phyloP scores from a whole-genome alignment of 2,329 filamentous ascomycete species.

The Aspergillus sp. region DNA sequence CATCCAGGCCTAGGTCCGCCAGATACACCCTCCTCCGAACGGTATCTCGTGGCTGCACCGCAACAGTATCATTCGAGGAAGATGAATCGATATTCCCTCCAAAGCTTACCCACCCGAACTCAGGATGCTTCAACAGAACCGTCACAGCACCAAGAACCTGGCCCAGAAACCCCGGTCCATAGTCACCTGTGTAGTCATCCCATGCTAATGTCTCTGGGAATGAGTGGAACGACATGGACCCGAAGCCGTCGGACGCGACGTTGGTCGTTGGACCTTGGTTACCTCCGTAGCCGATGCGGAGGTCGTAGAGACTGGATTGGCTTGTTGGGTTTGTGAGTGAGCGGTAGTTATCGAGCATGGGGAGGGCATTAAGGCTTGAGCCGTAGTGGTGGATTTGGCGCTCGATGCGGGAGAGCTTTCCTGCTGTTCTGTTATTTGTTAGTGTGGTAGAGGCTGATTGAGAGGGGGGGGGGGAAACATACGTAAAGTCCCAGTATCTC shows the following conservation, averaged over 20 bases:
- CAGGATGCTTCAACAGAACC: constrained; percentile 51
- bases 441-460: too few species aligned
- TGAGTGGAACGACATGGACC: constrained; percentile 59
- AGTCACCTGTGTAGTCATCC: constrained; percentile 61
- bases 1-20: background rate
- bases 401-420: constrained; percentile 46
- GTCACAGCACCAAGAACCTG: constrained; percentile 53
- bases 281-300: constrained; percentile 59
- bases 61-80: background rate
- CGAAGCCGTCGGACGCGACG: constrained; percentile 58
- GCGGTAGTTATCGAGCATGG: constrained; percentile 56
- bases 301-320: constrained; percentile 51
- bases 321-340: constrained; percentile 27
- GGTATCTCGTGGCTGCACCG: background rate
- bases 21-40: background rate
- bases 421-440: constrained; percentile 36
- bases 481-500: constrained; percentile 62
- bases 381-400: constrained; percentile 64
- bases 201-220: constrained; percentile 59
- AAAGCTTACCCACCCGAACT: constrained; percentile 53
- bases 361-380: constrained; percentile 59
- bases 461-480: background rate
- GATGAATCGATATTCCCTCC: constrained; percentile 43
- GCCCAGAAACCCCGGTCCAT: constrained; percentile 58
- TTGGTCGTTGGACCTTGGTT: constrained; percentile 57